Evolutionary conservation across 805 yeast genomes (phyloP).

Genomic region (Metschnikowia anglica): DNA sequence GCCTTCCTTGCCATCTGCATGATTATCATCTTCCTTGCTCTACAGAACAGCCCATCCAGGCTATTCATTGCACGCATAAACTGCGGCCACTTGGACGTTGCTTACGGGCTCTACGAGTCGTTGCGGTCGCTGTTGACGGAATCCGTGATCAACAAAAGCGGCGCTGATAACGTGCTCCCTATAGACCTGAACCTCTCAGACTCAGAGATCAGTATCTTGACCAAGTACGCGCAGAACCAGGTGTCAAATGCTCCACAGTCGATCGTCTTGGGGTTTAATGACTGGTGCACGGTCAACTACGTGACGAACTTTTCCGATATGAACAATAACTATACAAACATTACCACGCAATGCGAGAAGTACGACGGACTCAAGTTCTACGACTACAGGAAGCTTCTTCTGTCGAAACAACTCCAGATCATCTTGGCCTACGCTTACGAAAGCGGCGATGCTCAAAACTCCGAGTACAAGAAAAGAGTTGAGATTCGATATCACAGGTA

Average conservation of each 20-base stretch:
- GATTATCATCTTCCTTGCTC: constrained; percentile 5
- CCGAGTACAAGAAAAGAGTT: constrained; percentile 14
- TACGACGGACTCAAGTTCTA: constrained; percentile 27
- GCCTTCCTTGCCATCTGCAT: constrained; percentile 14
- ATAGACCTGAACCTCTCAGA: constrained; percentile 43
- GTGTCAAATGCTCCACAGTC: constrained; percentile 51
- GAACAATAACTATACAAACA: constrained; percentile 2
- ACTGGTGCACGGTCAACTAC: constrained; percentile 15
- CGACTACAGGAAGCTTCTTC: constrained; percentile 46
- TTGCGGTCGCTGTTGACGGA: constrained; percentile 21
- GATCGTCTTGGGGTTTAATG: constrained; percentile 24
- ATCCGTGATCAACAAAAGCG: constrained; percentile 20
- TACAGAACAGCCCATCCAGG: constrained; percentile 5
- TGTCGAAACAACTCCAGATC: constrained; percentile 40
- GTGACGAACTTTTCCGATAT: constrained; percentile 9
- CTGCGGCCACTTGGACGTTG: constrained; percentile 53
- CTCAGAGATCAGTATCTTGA: constrained; percentile 46
- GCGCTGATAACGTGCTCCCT: constrained; percentile 20
- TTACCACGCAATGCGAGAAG: constrained; percentile 8
- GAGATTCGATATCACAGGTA: constrained; percentile 18
- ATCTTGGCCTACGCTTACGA: constrained; percentile 51
- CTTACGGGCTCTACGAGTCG: constrained; percentile 50
- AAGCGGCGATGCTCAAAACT: constrained; percentile 15
- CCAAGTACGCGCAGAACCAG: constrained; percentile 46
- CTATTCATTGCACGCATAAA: constrained; percentile 40